Evolutionary conservation across 352 stramenopile genomes (phyloP), one percentile per base, ranked within the genome.

Genomic region (Phytophthora syringae): DNA sequence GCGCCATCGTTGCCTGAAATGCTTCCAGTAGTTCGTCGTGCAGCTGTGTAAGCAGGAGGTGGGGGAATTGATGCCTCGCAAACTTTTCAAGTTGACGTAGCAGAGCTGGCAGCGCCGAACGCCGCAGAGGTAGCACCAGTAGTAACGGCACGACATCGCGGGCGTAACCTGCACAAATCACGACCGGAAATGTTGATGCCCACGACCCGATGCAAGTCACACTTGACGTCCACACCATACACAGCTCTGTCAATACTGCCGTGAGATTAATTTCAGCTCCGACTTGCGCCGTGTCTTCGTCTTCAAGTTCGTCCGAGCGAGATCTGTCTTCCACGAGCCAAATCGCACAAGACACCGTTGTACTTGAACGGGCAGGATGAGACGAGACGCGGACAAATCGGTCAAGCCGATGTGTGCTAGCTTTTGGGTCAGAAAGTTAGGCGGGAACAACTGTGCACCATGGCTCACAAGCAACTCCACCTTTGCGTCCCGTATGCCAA

Each of bases 21-120:
- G 60, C 37, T 60, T 66, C 55, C 24, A 40, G 30, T n/a, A 70
- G n/a, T 40, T 70, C 62, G 13, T 60, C 7, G 25, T 66, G 49
- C 5, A 70, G 57, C 34, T 70, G 48, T 18, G 66, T 7, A 0
- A 66, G 27, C 0, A 67, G 42, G 7, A 11, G 20, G 25, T 67
- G 48, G 16, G 10, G 16, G 11, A 24, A 9, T 4, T 61, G 47
- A 10, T 49, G 37, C 1, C 27, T 44, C 16, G 52, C 16, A 48
- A 64, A 67, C 43, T 65, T 65, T 21, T 70, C 49, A 2, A 74
- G 44, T 16, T 58, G 49, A 24, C 48, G 28, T 7, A 74, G n/a
- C 2, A 66, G 22, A 2, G 3, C 10, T 18, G 40, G 42, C 12
- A 67, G 5, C 4, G 43, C 45, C 7, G 4, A 18, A 3, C 40